Evolutionary conservation across 2,329 filamentous ascomycete genomes (phyloP), one percentile per base, ranked within the genome.

Genomic region (Colletotrichum lini): DNA sequence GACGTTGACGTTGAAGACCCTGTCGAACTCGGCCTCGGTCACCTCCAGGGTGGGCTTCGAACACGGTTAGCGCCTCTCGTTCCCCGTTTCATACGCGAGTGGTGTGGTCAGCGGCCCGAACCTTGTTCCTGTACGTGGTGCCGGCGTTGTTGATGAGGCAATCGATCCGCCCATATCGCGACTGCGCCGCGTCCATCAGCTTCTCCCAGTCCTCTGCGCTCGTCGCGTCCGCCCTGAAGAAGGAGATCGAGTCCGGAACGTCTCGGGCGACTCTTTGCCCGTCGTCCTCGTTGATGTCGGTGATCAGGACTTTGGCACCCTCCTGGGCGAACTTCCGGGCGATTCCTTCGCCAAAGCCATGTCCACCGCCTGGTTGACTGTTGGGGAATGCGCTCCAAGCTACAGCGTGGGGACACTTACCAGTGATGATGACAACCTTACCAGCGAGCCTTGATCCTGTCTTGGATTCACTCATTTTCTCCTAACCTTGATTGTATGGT

Each of bases 1-100:
- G 72, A 93, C 90, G 74, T 94, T 93, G 72, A 93, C 90, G 65
- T 87, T 86, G 78, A 93, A 91, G 47, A 91, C 88, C 56, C 86
- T 83, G 74, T 93, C 90, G 72, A 91, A 93, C 58, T 93, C 91
- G 5, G 84, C 83, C 64, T 92, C 90, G 0, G 89, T 91, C 2
- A 93, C 91, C 0, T 90, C 84, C 38, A 86, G 80, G 0, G 91
- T 92, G 0, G 90, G 85, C 82, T 69, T 35, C 30, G 10, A 18
- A 13, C 16, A 42, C 16, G 9, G 26, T 57, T n/a, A 65, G 45
- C 15, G 1, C 40, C 15, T 13, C 9, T 18, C 26, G 18, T 13
- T 10, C 10, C 15, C 5, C 2, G 5, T 35, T n/a, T 16, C 26
- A 26, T 12, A 30, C 16, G 9, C 8, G 7, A 16, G n/a, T 18